phyloP scores from a whole-genome alignment of 768 basidiomycete species.

The Peribolospora baueri region DNA sequence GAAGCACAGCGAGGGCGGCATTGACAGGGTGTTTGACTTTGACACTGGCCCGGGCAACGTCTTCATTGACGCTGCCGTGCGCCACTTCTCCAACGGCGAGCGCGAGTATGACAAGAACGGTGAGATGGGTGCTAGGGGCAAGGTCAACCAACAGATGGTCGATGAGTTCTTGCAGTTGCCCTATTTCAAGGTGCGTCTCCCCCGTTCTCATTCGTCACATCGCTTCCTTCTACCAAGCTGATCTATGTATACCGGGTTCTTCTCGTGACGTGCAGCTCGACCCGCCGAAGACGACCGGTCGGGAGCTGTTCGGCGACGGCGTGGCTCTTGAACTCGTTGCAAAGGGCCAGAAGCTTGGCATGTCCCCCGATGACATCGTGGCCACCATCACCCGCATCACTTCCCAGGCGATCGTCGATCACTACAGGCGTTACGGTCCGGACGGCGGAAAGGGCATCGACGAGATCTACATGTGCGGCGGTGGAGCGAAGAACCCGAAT shows the following conservation, averaged over 20 bases:
- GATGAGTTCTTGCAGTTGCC: constrained; percentile 9
- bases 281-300: constrained; percentile 2
- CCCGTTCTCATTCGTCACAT: constrained; percentile 5
- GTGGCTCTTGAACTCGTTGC: constrained; percentile 10
- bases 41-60: constrained; percentile 14
- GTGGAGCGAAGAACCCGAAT: constrained; percentile 14
- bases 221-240: background rate
- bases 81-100: constrained; percentile 9
- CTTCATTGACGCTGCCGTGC: constrained; percentile 13
- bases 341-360: constrained; percentile 4
- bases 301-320: constrained; percentile 11
- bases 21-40: constrained; percentile 9
- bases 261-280: background rate
- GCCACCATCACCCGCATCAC: constrained; percentile 13
- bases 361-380: constrained; percentile 10
- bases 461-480: constrained; percentile 16
- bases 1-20: constrained; percentile 5
- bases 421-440: constrained; percentile 12
- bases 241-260: too few relatives aligned
- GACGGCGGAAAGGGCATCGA: constrained; percentile 9
- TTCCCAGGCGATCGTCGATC: constrained; percentile 13
- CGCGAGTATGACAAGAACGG: constrained; percentile 13
- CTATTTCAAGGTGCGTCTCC: constrained; percentile 11
- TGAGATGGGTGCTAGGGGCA: constrained; percentile 10
- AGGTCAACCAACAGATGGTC: constrained; percentile 10